Base-by-base conservation (phyloP, 2,329 filamentous ascomycete species). In the Fusarium denticulatum region DNA sequence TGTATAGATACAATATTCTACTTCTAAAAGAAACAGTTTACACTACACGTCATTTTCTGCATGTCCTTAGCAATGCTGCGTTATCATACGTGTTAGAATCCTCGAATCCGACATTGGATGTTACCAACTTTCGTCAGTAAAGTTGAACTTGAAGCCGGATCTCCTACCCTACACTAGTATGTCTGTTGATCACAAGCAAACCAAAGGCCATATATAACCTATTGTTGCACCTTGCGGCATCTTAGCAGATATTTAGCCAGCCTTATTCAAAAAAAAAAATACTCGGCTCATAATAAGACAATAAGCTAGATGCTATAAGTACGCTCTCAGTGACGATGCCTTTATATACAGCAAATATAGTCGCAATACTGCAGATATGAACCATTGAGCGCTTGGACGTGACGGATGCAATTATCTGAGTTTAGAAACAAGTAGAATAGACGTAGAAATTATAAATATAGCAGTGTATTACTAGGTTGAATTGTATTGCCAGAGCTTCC, bases 1-100 rank as follows among this genome's bases (percentile, higher is more conserved):
- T 36, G 47, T 45, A 62, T 63, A 72, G 53, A 69, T 60, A 70
- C 40, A 47, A 65, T 32, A n/a, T 67, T 52, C 57, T 45, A 40
- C 37, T 55, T 39, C 10, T 10, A 18, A 45, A 45, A 26, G 20
- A 7, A 24, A 39, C 20, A 39, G 15, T 43, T 7, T 50, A 18
- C 20, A n/a, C 26, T 32, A 3, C 49, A 26, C 9, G 12, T 14
- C 22, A n/a, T 34, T 12, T 20, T 28, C 36, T 40, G 6, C 11
- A 16, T 49, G 18, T 20, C 4, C 36, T 28, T 18, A 7, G 26
- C 6, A 14, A 15, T 28, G 15, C 24, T 55, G 20, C 18, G 22
- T 10, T 28, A 30, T 40, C 26, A n/a, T n/a, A n/a, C 28, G 15
- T 55, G 36, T 16, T 26, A 42, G 12, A n/a, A 28, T 55, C 36